phyloP scores from a whole-genome alignment of 768 basidiomycete species.

The Suillus alpinus region DNA sequence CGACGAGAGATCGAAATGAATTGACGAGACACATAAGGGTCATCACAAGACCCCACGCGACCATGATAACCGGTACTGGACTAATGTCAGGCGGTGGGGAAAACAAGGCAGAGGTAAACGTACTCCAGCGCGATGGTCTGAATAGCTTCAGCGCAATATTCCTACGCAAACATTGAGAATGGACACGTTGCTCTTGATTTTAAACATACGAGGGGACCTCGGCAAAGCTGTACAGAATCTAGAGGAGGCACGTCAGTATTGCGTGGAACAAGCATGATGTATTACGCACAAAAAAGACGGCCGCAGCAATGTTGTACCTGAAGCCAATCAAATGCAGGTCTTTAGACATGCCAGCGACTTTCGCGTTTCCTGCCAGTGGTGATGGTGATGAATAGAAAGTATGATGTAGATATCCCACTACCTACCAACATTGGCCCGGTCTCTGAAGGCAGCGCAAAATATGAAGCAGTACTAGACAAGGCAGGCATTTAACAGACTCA shows the following conservation, averaged over 20 bases:
- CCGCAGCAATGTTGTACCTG: constrained; percentile 35
- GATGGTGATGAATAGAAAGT: background rate
- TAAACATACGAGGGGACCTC: constrained; percentile 37
- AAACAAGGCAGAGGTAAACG: constrained; percentile 3
- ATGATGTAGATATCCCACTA: background rate
- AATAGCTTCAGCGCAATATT: constrained; percentile 37
- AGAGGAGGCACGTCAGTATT: background rate
- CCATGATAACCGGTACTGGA: constrained; percentile 38
- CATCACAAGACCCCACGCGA: constrained; percentile 39
- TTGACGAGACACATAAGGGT: constrained; percentile 38
- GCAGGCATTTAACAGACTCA: constrained; percentile 22
- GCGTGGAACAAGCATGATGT: background rate
- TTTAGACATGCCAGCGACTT: constrained; percentile 42
- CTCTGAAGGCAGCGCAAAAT: constrained; percentile 22
- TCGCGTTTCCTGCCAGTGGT: constrained; percentile 34
- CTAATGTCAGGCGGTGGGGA: constrained; percentile 10
- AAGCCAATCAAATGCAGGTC: constrained; percentile 35
- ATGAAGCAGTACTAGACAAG: background rate
- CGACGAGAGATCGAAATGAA: constrained; percentile 26
- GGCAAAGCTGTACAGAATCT: constrained; percentile 37
- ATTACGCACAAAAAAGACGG: constrained; percentile 35
- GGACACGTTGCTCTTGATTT: background rate
- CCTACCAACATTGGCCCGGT: constrained; percentile 45
- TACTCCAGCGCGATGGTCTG: constrained; percentile 37
- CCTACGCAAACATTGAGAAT: constrained; percentile 18